phyloP scores from a whole-genome alignment of 176 grass and related monocot species.

The Triticum turgidum region DNA sequence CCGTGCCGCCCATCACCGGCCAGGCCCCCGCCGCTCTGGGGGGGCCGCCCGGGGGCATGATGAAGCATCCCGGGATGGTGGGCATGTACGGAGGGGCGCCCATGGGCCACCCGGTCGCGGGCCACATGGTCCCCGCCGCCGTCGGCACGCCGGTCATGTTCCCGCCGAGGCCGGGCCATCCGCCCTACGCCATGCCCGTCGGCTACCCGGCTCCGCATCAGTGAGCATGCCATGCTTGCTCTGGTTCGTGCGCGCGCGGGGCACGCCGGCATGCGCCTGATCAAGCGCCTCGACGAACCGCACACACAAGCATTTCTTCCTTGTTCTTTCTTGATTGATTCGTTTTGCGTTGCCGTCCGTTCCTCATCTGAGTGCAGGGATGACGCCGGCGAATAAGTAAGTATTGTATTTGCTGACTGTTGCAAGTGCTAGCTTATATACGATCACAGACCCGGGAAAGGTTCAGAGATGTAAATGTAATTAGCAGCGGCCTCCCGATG shows the following conservation, averaged over 20 bases:
- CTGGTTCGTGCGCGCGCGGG: not conserved
- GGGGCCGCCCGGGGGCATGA: not conserved
- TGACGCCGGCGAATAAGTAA: constrained; percentile 2
- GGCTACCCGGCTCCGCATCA: constrained; percentile 72
- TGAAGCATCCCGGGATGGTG: constrained; percentile 51
- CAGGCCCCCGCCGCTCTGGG: constrained; percentile 18
- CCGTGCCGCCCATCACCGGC: constrained; percentile 33
- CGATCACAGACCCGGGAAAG: constrained; percentile 1
- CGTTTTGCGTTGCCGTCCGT: constrained; percentile 19
- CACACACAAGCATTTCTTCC: not conserved
- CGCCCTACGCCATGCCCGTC: constrained; percentile 79
- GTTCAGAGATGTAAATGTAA: constrained; percentile 28
- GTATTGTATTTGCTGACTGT: constrained; percentile 35
- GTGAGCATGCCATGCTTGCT: constrained; percentile 17
- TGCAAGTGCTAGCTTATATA: constrained; percentile 32
- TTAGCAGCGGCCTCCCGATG: constrained; percentile 15
- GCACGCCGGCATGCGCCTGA: too few relatives aligned
- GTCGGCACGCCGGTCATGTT: constrained; percentile 91
- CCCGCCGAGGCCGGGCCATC: constrained; percentile 71
- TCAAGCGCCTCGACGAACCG: too few relatives aligned
- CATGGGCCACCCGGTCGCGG: constrained; percentile 68
- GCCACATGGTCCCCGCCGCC: constrained; percentile 63
- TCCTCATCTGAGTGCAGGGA: constrained; percentile 29
- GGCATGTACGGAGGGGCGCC: constrained; percentile 61
- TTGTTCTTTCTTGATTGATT: constrained; percentile 34